Conservation (phyloP, 2,329 filamentous ascomycete species). For the Fusarium pseudonygamai region DNA sequence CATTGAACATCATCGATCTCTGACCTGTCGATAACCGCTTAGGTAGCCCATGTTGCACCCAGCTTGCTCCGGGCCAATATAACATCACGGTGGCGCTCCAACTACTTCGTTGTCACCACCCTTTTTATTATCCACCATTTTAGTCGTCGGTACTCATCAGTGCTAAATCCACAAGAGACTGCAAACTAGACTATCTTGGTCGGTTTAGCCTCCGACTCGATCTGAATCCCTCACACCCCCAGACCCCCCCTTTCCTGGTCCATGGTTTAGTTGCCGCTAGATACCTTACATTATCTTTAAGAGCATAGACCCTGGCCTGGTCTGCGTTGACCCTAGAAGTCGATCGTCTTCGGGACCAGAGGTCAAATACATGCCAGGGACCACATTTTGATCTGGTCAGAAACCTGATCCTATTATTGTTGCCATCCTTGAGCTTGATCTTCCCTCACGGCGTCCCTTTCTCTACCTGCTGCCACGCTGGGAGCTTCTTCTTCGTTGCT, state of each 20-base stretch:
- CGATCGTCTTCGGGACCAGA: conserved; percentile 37
- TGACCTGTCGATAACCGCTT: conserved; percentile 35
- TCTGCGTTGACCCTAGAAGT: conserved; percentile 35
- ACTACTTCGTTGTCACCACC: conserved; percentile 36
- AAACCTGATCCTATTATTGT: conserved; percentile 10
- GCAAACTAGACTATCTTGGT: conserved; percentile 25
- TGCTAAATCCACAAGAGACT: conserved; percentile 36
- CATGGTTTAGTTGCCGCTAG: conserved; percentile 41
- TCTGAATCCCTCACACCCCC: conserved; percentile 30
- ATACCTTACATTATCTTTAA: conserved; percentile 37
- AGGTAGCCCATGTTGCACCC: conserved; percentile 26
- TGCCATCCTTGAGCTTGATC: conserved; percentile 1
- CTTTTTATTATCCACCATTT: conserved; percentile 39
- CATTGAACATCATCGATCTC: conserved; percentile 27
- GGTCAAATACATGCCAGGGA: conserved; percentile 41
- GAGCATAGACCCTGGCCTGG: conserved; percentile 41
- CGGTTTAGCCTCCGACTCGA: conserved; percentile 36
- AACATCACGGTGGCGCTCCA: conserved; percentile 38
- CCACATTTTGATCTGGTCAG: conserved; percentile 29
- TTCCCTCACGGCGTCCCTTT: not conserved
- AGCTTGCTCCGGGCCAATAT: conserved; percentile 37
- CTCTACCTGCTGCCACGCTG: not conserved
- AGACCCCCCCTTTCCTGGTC: conserved; percentile 34
- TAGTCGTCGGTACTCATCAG: conserved; percentile 39
- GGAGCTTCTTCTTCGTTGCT: not conserved